These are phyloP conservation scores for Tricholoma hemisulphureum DNA, from an alignment of 768 basidiomycete species.

Conservation along the genomic window DNA sequence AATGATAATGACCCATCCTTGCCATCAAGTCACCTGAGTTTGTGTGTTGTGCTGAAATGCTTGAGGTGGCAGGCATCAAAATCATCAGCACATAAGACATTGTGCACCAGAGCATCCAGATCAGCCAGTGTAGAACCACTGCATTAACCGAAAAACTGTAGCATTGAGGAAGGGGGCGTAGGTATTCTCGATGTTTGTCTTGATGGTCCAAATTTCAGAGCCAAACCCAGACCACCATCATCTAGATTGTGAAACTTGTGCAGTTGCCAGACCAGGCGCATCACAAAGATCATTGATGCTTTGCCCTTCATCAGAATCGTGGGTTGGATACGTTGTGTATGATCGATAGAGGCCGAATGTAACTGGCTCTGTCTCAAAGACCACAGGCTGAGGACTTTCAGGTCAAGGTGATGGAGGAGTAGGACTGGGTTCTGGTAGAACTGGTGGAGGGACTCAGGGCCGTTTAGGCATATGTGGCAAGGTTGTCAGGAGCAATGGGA, in stretches of 20 bases:
- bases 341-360: constrained; percentile 20
- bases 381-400: constrained; percentile 1
- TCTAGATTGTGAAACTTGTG: background rate
- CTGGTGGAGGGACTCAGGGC: background rate
- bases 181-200: background rate
- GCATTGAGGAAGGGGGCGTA: constrained; percentile 1
- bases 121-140: background rate
- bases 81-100: background rate
- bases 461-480: background rate
- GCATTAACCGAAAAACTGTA: background rate
- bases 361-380: constrained; percentile 17
- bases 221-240: constrained; percentile 4
- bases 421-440: background rate
- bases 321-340: constrained; percentile 17
- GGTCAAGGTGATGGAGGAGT: background rate
- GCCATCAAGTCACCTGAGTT: background rate
- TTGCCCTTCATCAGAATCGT: constrained; percentile 16
- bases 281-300: constrained; percentile 16
- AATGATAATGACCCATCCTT: background rate
- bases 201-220: background rate
- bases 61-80: background rate
- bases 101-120: background rate
- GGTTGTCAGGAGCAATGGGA: background rate
- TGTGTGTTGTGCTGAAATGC: background rate
- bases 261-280: constrained; percentile 1